Evolutionary conservation across 1,284 basidiomycete species (phyloP).

Genomic region (Cystobasidium sp.): DNA sequence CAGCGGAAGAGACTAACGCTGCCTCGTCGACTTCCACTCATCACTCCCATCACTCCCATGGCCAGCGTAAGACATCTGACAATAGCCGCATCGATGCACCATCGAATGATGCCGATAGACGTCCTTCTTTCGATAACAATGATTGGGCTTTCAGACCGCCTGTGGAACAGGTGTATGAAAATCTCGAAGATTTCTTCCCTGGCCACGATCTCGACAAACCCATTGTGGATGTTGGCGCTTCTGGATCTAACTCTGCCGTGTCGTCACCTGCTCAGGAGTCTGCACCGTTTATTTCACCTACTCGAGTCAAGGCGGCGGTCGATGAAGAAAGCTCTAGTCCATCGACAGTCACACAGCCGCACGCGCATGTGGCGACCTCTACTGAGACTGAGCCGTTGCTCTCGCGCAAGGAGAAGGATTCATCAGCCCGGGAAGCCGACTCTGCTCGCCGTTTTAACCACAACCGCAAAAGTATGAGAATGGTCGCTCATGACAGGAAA

Average conservation of each 20-base stretch:
- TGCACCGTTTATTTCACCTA: constrained; percentile 45
- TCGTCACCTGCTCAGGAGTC: constrained; percentile 45
- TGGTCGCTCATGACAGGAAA: constrained; percentile 72
- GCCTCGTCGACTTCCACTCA: background rate
- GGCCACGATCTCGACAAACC: constrained; percentile 95
- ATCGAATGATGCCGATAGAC: constrained; percentile 9
- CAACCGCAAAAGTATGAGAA: constrained; percentile 87
- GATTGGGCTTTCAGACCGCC: constrained; percentile 74
- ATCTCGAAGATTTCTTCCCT: constrained; percentile 93
- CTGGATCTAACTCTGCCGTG: constrained; percentile 67
- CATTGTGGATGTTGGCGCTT: constrained; percentile 77
- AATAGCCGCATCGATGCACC: background rate
- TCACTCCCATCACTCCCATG: background rate
- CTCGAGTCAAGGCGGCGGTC: background rate
- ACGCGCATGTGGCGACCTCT: background rate
- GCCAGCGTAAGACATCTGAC: constrained; percentile 5
- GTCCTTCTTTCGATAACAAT: constrained; percentile 42
- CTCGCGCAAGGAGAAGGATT: constrained; percentile 25
- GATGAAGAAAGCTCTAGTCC: background rate
- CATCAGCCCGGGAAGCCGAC: constrained; percentile 4
- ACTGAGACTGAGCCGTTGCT: constrained; percentile 17
- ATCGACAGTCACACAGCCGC: constrained; percentile 1
- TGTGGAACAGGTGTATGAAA: constrained; percentile 90
- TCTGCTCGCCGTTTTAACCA: constrained; percentile 31
- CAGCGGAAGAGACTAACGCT: background rate